phyloP scores from a whole-genome alignment of 225 moss, liverwort and hornwort species.

The Ulota crispa region DNA sequence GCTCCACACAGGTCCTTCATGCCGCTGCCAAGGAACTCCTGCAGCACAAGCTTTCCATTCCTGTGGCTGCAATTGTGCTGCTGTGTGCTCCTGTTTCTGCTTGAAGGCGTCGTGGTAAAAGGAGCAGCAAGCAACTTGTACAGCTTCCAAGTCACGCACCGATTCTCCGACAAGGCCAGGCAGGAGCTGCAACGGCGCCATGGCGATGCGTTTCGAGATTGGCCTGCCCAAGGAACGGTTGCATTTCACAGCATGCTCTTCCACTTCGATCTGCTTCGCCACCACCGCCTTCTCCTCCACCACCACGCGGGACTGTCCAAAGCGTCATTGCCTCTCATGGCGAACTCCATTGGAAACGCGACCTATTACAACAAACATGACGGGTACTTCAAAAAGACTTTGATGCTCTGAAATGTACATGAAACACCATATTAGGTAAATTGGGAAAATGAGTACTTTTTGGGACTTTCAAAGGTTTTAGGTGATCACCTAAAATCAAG shows the following conservation, averaged over 20 bases:
- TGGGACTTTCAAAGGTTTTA: too few species aligned
- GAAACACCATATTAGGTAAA: too few species aligned
- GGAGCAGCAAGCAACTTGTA: constrained; percentile 14
- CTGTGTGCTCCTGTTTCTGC: neutral
- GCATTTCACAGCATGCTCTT: constrained; percentile 43
- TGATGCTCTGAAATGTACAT: too few species aligned
- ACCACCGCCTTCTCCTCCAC: constrained; percentile 23
- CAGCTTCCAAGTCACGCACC: constrained; percentile 46
- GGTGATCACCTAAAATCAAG: too few species aligned
- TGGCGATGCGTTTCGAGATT: constrained; percentile 32
- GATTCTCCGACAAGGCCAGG: constrained; percentile 51
- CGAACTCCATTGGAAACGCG: constrained; percentile 31
- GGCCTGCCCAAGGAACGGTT: constrained; percentile 35
- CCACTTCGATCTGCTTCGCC: constrained; percentile 39
- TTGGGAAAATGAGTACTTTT: too few species aligned
- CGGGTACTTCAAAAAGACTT: constrained; percentile 15
- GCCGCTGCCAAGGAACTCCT: neutral
- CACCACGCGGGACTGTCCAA: neutral
- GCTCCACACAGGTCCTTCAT: neutral
- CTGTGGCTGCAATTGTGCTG: neutral
- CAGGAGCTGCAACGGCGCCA: constrained; percentile 37
- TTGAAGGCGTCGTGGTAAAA: neutral
- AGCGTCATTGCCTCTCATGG: constrained; percentile 17
- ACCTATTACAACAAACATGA: constrained; percentile 38
- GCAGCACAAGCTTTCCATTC: neutral